phyloP scores from a whole-genome alignment of 371 early-diverging fungal genomes.

The Chytridium lagenaria region DNA sequence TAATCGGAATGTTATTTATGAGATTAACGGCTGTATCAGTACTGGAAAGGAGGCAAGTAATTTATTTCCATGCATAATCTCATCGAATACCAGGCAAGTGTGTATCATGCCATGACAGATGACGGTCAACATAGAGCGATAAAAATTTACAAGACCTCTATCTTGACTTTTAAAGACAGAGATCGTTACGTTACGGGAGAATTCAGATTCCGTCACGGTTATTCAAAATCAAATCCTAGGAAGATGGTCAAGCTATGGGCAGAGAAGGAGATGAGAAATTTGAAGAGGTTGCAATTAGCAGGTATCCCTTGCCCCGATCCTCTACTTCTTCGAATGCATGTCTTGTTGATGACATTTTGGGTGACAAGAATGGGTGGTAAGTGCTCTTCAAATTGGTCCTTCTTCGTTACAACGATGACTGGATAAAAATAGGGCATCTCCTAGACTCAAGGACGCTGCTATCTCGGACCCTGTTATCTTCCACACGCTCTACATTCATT shows the following conservation, averaged over 20 bases:
- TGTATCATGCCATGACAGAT: constrained; percentile 94
- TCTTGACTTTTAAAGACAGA: constrained; percentile 98
- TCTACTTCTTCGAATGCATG: constrained; percentile 92
- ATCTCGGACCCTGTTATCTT: constrained; percentile 70
- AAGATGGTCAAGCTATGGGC: constrained; percentile 99
- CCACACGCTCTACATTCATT: constrained; percentile 82
- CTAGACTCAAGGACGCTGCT: constrained; percentile 93
- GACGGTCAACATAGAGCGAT: constrained; percentile 87
- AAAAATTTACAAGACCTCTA: constrained; percentile 99
- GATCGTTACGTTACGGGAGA: constrained; percentile 98
- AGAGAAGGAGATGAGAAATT: constrained; percentile 99
- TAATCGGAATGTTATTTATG: constrained; percentile 86
- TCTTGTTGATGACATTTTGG: constrained; percentile 98
- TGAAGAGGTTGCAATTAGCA: constrained; percentile 84
- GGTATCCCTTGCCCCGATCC: constrained; percentile 97
- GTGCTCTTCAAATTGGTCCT: constrained; percentile 18
- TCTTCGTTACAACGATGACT: too few relatives aligned
- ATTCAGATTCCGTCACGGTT: constrained; percentile 96
- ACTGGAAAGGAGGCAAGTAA: constrained; percentile 91
- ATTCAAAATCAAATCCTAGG: constrained; percentile 94
- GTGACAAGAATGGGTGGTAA: constrained; percentile 87
- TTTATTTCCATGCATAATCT: neutral
- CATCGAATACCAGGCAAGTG: constrained; percentile 75
- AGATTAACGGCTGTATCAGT: constrained; percentile 96
- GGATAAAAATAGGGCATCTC: constrained; percentile 71